These are phyloP conservation scores for Stylosanthes scabra DNA, from an alignment of 331 rosid genomes.

Conservation along the genomic window DNA sequence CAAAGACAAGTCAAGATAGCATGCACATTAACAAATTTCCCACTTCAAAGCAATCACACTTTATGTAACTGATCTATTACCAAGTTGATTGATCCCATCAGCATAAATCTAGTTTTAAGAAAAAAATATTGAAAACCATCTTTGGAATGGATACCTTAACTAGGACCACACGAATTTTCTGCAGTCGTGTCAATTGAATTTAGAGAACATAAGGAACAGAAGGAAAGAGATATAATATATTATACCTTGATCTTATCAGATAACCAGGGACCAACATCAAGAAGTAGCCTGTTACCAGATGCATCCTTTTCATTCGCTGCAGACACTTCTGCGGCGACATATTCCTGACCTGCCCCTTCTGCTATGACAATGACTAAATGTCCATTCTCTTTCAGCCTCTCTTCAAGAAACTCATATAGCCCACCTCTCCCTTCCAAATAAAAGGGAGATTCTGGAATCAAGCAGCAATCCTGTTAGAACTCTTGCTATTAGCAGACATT, in stretches of 20 bases:
- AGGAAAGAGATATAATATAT: conserved; percentile 17
- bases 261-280: conserved; percentile 87
- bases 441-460: conserved; percentile 98
- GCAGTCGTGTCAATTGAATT: conserved; percentile 12
- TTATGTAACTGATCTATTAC: conserved; percentile 13
- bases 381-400: conserved; percentile 86
- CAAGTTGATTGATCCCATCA: conserved; percentile 19
- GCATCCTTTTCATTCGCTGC: conserved; percentile 69
- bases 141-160: neutral
- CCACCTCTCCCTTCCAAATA: conserved; percentile 93
- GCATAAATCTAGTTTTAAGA: conserved; percentile 21
- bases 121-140: conserved; percentile 4
- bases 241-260: conserved; percentile 80
- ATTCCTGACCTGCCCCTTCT: conserved; percentile 97
- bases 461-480: conserved; percentile 93
- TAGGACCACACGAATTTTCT: conserved; percentile 15
- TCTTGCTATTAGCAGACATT: conserved; percentile 42
- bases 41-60: conserved; percentile 20
- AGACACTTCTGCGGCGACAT: conserved; percentile 61
- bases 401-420: conserved; percentile 79
- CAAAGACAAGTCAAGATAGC: conserved; percentile 6
- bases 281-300: conserved; percentile 88
- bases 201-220: conserved; percentile 24
- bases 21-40: conserved; percentile 11
- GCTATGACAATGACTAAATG: conserved; percentile 94